These are phyloP conservation scores for Chytridium lagenaria DNA, from an alignment of 371 early-diverging fungal species.

Conservation along the genomic window DNA sequence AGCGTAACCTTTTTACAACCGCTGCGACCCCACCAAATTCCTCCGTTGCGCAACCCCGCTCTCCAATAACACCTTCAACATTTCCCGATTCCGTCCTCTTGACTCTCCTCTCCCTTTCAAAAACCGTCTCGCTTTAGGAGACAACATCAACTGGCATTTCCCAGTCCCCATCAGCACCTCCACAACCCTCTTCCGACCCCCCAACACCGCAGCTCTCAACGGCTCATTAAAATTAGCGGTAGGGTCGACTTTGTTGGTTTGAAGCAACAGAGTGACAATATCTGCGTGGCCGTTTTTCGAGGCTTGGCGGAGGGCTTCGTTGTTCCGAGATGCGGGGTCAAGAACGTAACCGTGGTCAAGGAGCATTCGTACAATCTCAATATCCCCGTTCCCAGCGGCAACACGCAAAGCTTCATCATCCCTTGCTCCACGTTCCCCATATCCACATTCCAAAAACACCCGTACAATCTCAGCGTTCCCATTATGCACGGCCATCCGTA, in stretches of 20 bases:
- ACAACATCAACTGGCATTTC: neutral
- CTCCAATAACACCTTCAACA: neutral
- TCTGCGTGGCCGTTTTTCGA: neutral
- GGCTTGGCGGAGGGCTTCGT: neutral
- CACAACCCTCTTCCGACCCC: constrained; percentile 2
- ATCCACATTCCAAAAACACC: neutral
- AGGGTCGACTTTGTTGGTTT: neutral
- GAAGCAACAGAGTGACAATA: neutral
- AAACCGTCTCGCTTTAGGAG: no score
- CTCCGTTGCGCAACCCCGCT: no score
- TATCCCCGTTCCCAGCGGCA: neutral
- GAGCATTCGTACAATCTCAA: neutral
- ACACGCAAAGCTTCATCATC: constrained; percentile 5
- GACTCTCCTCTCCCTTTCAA: no score
- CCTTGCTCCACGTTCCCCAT: neutral
- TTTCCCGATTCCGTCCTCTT: neutral
- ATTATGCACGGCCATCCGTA: neutral
- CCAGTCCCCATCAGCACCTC: neutral
- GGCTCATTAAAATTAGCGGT: neutral
- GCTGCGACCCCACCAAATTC: no score
- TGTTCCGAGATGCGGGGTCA: neutral
- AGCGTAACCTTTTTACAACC: no score
- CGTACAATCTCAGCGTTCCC: neutral
- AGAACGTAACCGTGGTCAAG: neutral
- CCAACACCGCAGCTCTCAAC: neutral